These are phyloP conservation scores for Sugiyamaella castrensis DNA, from an alignment of 1,139 yeast species.

Conservation along the genomic window DNA sequence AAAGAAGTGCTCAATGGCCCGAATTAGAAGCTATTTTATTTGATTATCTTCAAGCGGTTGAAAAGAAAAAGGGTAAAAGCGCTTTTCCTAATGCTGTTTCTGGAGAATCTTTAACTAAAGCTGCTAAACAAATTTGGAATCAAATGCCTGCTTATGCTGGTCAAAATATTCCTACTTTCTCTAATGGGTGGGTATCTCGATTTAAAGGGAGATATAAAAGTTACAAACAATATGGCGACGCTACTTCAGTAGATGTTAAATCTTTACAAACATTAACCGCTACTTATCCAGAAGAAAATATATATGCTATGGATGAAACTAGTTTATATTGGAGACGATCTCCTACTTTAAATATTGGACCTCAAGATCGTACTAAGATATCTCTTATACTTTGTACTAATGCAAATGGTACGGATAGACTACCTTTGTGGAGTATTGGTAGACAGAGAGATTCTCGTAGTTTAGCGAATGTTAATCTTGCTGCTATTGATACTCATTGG, in stretches of 20 bases:
- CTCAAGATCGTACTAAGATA: constrained; percentile 13
- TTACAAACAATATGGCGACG: constrained; percentile 16
- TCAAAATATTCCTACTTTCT: constrained; percentile 15
- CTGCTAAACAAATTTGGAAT: constrained; percentile 14
- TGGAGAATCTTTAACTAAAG: constrained; percentile 16
- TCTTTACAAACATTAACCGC: constrained; percentile 13
- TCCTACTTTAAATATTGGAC: constrained; percentile 2
- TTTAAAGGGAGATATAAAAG: constrained; percentile 16
- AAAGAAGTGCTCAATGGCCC: constrained; percentile 17
- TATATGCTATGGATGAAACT: constrained; percentile 17
- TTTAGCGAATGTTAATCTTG: constrained; percentile 8
- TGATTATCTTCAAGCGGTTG: constrained; percentile 16
- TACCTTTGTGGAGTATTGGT: constrained; percentile 16
- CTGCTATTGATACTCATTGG: constrained; percentile 11
- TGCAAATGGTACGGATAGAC: constrained; percentile 16
- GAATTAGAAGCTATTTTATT: constrained; percentile 16
- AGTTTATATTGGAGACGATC: constrained; percentile 14
- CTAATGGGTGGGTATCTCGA: constrained; percentile 17
- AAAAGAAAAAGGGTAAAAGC: constrained; percentile 10
- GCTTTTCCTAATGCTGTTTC: constrained; percentile 15
- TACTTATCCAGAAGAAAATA: constrained; percentile 11
- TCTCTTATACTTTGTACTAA: constrained; percentile 9
- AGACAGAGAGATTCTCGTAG: constrained; percentile 10
- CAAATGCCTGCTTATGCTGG: constrained; percentile 13
- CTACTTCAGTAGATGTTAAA: constrained; percentile 14